Evolutionary conservation across 495 filamentous ascomycete genomes (phyloP), one percentile per base, ranked within the genome.

Genomic region (Astrothelium subdiscretum): DNA sequence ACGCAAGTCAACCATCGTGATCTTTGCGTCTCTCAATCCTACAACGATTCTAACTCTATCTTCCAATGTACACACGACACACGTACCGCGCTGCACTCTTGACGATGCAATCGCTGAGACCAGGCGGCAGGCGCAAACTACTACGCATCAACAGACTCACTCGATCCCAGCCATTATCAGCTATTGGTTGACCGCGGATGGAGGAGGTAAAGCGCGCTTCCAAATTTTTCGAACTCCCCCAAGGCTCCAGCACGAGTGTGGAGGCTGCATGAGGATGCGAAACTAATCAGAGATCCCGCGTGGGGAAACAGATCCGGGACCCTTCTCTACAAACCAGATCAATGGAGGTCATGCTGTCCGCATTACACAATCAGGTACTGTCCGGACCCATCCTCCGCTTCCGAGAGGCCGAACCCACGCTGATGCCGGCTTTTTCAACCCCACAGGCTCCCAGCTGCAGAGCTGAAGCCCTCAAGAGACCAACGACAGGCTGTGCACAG

Each of bases 281-380:
- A 12, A 24, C 48, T 54, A 29, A 54, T 20, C 8, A 54, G 0
- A 5, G 12, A 29, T 54, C 48, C 48, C 48, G 48, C 24, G 48
- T 26, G 48, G 48, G 48, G 5, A 29, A 54, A n/a, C 62, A 87
- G 85, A 72, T 88, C 87, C 43, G 87, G 87, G 10, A 83, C 78
- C n/a, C 77, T 92, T n/a, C 81, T 96, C 66, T 98, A 98, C 78
- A 90, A 94, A 67, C 94, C 90, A 60, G 90, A 97, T 73, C 83
- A 86, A 68, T 80, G 76, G 52, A 76, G 84, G 61, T 89, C 90
- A 61, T 98, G 94, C 70, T 98, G 94, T 71, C 90, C 91, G n/a
- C 90, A 96, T 65, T 96, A 97, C 72, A 95, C 91, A 1, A 85
- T 97, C 65, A 86, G 94, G 84, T 85, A 72, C 32, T 69, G 59